Conservation (phyloP, 1,139 yeast genomes). For the Geotrichum klebahnii region DNA sequence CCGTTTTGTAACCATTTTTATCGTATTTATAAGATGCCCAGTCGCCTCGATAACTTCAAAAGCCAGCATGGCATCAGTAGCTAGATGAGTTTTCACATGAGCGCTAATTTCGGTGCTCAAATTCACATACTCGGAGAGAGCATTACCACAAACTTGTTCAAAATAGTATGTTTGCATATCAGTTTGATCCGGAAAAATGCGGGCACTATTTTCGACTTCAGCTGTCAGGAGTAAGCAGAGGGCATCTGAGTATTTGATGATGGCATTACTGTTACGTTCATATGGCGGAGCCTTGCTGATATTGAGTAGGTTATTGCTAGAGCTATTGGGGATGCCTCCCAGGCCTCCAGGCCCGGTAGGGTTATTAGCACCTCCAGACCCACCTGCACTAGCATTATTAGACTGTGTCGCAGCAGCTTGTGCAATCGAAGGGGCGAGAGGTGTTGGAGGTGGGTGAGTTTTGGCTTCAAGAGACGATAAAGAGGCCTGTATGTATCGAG, state of each 20-base stretch:
- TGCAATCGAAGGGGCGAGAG: conserved; percentile 17
- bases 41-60: conserved; percentile 34
- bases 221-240: conserved; percentile 45
- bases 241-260: conserved; percentile 53
- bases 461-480: conserved; percentile 40
- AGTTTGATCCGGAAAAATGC: conserved; percentile 26
- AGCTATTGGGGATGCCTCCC: conserved; percentile 5
- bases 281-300: conserved; percentile 44
- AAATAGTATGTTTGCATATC: conserved; percentile 31
- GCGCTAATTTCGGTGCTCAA: conserved; percentile 39
- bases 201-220: conserved; percentile 26
- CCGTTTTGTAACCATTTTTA: conserved; percentile 23
- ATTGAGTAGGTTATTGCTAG: conserved; percentile 16
- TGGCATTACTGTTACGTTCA: conserved; percentile 62
- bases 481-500: conserved; percentile 44
- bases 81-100: conserved; percentile 26
- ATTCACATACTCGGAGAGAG: conserved; percentile 39
- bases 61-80: conserved; percentile 29
- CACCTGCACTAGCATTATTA: neutral
- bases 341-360: conserved; percentile 1
- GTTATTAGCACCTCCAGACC: conserved; percentile 9
- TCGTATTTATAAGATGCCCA: conserved; percentile 23
- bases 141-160: conserved; percentile 41
- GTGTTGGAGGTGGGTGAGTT: conserved; percentile 16
- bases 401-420: conserved; percentile 28